Base-by-base conservation (phyloP, 768 basidiomycete genomes). In the Mycena pura region DNA sequence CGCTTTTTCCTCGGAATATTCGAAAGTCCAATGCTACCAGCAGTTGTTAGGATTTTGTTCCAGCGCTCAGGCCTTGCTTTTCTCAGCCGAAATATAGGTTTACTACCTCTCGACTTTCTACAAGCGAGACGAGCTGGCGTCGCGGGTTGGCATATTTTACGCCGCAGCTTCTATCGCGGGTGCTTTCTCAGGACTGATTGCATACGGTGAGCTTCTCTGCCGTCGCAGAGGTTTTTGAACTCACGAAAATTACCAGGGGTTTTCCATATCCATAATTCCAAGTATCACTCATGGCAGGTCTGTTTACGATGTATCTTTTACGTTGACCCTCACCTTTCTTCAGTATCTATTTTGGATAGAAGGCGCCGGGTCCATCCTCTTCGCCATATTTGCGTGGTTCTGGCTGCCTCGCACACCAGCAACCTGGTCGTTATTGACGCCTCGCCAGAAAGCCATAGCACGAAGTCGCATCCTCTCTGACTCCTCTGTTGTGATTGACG, bases 51-150 rank as follows among this genome's bases (percentile, higher is more conserved):
- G 62, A 39, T 34, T 15, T 34, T 17, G 27, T 15, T n/a, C n/a
- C n/a, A n/a, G n/a, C 9, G 31, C 6, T 13, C 24, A 6, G 28
- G 1, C 15, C 19, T 1, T 2, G 14, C 32, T 2, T 50, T 28
- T 15, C 27, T 54, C 44, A 54, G 15, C 39, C 39, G 5, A 8
- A 27, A 36, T 7, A 5, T 24, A 78, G 75, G 77, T 84, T 3
- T 83, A 80, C 67, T 83, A 83, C 64, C 72, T 84, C n/a, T 82
- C 80, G 3, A 81, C 80, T 1, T 83, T 83, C 58, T 84, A 84
- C 68, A 82, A 77, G 60, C 71, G 84, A 31, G 75, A 79, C 44
- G 84, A 85, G 67, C 72, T 85, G 7, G 83, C 82, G n/a, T 78
- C 78, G 15, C 73, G 83, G 4, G 71, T 85, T 19, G 82, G 81